Percentiles rank a stretch among this genome's conserved stretches.
Conservation (phyloP, 805 yeast genomes). For the Kurtzmaniella cleridarum region DNA sequence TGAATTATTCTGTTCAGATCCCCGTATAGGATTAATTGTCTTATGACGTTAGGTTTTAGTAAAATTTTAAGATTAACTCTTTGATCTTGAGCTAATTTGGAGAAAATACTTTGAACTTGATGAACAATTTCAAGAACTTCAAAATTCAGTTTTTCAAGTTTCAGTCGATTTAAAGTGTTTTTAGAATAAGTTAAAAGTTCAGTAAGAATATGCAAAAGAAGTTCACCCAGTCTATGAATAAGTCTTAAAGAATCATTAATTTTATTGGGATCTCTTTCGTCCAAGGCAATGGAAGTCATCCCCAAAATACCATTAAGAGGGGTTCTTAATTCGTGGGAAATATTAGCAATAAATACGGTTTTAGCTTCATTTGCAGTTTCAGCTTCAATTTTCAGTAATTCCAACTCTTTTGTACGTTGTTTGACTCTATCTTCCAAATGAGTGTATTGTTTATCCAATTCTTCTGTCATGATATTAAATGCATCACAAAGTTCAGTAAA, state of each 20-base stretch:
- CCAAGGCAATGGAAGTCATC: conserved; percentile 91
- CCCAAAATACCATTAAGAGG: conserved; percentile 96
- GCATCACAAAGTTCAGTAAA: conserved; percentile 83
- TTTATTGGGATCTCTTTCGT: conserved; percentile 63
- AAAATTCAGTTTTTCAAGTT: conserved; percentile 78
- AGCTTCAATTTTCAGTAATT: conserved; percentile 81
- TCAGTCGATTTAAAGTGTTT: conserved; percentile 78
- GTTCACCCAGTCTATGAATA: conserved; percentile 87
- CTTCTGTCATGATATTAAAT: conserved; percentile 87
- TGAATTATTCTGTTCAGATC: conserved; percentile 89
- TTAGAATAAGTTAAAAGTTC: conserved; percentile 90
- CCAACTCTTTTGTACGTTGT: conserved; percentile 81
- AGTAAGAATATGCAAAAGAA: conserved; percentile 80
- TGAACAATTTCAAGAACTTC: conserved; percentile 73
- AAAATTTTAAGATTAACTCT: conserved; percentile 62
- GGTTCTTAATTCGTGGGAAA: conserved; percentile 90
- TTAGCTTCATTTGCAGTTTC: conserved; percentile 96
- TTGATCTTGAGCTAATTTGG: conserved; percentile 73
- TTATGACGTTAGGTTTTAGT: conserved; percentile 53
- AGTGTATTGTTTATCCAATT: conserved; percentile 75
- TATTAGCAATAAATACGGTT: conserved; percentile 87
- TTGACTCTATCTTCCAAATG: conserved; percentile 84
- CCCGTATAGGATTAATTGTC: conserved; percentile 69
- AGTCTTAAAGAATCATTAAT: conserved; percentile 73
- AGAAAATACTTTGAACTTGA: conserved; percentile 81